Conservation (phyloP, 2,329 filamentous ascomycete genomes). For the Ceratocystis harringtonii region DNA sequence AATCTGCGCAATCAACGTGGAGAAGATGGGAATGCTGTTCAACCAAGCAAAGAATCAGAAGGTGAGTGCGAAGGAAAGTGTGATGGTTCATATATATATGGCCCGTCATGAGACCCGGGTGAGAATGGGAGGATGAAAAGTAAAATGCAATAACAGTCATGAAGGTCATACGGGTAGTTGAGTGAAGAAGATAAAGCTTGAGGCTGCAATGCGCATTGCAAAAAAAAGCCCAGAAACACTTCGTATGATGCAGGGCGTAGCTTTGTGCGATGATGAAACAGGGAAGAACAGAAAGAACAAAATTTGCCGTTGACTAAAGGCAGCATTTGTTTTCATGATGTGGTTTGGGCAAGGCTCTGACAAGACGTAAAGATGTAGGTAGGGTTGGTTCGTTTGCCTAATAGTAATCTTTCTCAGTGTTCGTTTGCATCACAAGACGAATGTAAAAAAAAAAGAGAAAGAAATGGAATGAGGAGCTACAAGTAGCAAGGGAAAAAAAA, state of each 20-base stretch:
- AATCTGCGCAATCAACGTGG: too few species aligned
- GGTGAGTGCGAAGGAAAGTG: neutral
- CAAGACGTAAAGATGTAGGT: neutral
- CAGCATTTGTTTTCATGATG: too few species aligned
- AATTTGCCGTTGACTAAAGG: too few species aligned
- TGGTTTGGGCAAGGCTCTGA: too few species aligned
- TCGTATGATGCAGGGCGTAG: too few species aligned
- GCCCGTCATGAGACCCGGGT: too few species aligned
- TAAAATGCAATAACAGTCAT: neutral
- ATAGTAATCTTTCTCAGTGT: neutral
- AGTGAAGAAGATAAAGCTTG: neutral
- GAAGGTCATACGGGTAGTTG: neutral
- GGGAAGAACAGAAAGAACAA: too few species aligned
- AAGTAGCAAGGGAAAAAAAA: conserved; percentile 4
- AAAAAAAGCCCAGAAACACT: too few species aligned
- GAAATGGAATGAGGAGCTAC: neutral
- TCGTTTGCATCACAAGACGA: neutral
- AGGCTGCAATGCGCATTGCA: too few species aligned
- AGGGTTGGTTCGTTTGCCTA: neutral
- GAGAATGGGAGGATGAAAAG: neutral
- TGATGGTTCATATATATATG: neutral
- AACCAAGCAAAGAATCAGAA: neutral
- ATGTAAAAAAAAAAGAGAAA: neutral
- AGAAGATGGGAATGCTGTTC: too few species aligned
- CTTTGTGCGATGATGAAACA: too few species aligned